These are phyloP conservation scores for Scheffersomyces illinoinensis DNA, from an alignment of 1,139 yeast species.

Conservation along the genomic window DNA sequence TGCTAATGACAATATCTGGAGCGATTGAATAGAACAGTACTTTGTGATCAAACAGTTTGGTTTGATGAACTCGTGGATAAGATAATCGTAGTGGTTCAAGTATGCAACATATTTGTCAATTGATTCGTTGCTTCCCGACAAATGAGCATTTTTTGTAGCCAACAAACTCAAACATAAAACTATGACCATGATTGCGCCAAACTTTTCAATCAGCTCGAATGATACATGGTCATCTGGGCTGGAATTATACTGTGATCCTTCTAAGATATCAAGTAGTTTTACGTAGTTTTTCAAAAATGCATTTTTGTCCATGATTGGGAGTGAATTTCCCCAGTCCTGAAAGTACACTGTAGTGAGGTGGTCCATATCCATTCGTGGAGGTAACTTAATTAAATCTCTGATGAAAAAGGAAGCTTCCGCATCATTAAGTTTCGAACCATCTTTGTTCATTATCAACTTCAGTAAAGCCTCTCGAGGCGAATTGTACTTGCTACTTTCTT, in stretches of 20 bases:
- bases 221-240: conserved; percentile 11
- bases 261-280: conserved; percentile 45
- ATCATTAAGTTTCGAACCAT: conserved; percentile 22
- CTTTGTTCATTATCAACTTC: conserved; percentile 32
- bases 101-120: conserved; percentile 21
- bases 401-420: conserved; percentile 47
- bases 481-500: conserved; percentile 11
- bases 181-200: conserved; percentile 61
- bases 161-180: conserved; percentile 62
- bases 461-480: conserved; percentile 15
- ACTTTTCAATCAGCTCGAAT: conserved; percentile 49
- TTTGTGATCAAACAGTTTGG: conserved; percentile 53
- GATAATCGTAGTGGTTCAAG: conserved; percentile 49
- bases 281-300: conserved; percentile 62
- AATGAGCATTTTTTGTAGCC: conserved; percentile 30
- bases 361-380: conserved; percentile 55
- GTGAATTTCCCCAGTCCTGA: conserved; percentile 73
- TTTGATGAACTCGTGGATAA: conserved; percentile 55
- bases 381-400: conserved; percentile 46
- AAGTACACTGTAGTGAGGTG: conserved; percentile 62
- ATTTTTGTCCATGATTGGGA: conserved; percentile 70
- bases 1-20: conserved; percentile 70
- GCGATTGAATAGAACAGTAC: conserved; percentile 64
- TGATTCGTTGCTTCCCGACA: conserved; percentile 13
- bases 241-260: conserved; percentile 16